Percentiles rank a stretch among this genome's conserved stretches.
These are phyloP conservation scores for Syzygium jambos DNA, from an alignment of 345 rosid species.

Conservation along the genomic window DNA sequence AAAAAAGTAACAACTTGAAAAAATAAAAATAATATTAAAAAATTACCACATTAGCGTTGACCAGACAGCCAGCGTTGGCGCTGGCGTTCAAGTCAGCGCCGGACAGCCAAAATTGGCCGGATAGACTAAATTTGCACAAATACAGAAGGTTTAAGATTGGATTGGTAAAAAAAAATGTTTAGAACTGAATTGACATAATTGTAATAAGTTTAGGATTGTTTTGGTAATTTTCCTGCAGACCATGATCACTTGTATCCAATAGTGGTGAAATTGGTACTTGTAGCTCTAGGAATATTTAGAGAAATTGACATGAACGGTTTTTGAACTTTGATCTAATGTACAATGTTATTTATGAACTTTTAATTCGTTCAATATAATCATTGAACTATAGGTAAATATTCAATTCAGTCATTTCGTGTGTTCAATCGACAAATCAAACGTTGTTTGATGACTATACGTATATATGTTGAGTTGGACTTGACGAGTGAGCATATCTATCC, in stretches of 20 bases:
- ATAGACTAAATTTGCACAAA: too few relatives aligned
- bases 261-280: background rate
- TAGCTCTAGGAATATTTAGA: background rate
- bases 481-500: background rate
- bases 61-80: too few relatives aligned
- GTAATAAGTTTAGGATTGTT: too few relatives aligned
- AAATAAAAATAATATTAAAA: too few relatives aligned
- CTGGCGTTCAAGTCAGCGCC: too few relatives aligned
- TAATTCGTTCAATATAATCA: too few relatives aligned
- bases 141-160: too few relatives aligned
- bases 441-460: background rate
- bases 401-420: fast-evolving
- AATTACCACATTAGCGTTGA: too few relatives aligned
- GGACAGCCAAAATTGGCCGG: too few relatives aligned
- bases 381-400: background rate
- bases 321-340: background rate
- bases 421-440: background rate
- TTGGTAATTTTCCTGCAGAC: background rate
- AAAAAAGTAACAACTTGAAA: too few relatives aligned
- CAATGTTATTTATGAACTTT: background rate
- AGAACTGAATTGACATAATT: too few relatives aligned
- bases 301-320: background rate
- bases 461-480: background rate
- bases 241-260: background rate
- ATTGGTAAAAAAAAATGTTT: too few relatives aligned